Evolutionary conservation across 2,329 filamentous ascomycete species (phyloP), one percentile per base, ranked within the genome.

Genomic region (Decorospora gaudefroyi): DNA sequence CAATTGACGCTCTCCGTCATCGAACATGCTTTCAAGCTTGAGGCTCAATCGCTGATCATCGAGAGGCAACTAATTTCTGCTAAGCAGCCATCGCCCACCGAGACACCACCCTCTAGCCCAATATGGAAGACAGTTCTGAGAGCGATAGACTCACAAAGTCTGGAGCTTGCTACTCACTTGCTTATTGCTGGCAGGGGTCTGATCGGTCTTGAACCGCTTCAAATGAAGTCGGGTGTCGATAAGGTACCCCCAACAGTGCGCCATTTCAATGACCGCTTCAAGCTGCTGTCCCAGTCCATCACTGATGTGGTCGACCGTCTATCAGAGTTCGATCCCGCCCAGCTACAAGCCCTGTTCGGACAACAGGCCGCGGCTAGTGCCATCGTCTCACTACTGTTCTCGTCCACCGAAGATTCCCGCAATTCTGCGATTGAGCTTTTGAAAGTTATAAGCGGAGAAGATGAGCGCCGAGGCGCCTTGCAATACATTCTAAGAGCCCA

Each of bases 371-470:
- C 85, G 5, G 86, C 88, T 47, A 83, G 85, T 53, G 83, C 88
- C 25, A 78, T 96, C 28, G 83, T 96, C 31, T 85, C 86, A 4
- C 80, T 89, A 12, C 81, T 96, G 5, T 84, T 96, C 42, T 90
- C 90, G 29, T 88, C 89, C 11, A 86, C 95, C 55, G 77, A 87
- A 42, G 80, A 84, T 45, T 85, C 93, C 22, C 90, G 89, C 49
- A 86, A 91, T 64, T 86, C 88, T 11, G 85, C 88, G 1, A 81
- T 91, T 5, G 87, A 90, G 55, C 75, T 97, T 18, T 80, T 97
- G 53, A 96, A 96, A 69, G 83, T 83, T 23, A 82, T 92, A 59
- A 93, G 88, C 23, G 81, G 81, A 6, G 83, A 95, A 67, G 78
- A 79, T 39, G 78, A 76, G 47, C 75, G 83, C 42, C 73, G 78